Conservation (phyloP, 805 yeast genomes). For the Myxozyma neglecta region DNA sequence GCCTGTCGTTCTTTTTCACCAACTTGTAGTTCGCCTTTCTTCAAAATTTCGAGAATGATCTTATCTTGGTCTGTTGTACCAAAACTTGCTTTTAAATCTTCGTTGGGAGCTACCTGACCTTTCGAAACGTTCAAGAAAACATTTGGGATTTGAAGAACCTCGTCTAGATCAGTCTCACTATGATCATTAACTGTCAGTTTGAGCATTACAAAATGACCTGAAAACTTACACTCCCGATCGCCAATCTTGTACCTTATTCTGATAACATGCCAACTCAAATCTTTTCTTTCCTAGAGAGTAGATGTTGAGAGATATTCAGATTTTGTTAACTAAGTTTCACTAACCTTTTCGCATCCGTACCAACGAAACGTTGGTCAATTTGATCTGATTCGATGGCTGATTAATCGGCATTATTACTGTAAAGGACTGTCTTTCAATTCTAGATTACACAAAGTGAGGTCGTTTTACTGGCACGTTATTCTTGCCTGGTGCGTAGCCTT, state of each 20-base stretch:
- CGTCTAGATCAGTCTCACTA: conserved; percentile 87
- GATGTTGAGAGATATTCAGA: background rate
- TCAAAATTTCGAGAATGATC: conserved; percentile 76
- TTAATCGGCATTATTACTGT: conserved; percentile 54
- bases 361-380: conserved; percentile 88
- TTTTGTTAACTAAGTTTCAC: background rate
- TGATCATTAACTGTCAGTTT: background rate
- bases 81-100: conserved; percentile 71
- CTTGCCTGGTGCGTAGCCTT: background rate
- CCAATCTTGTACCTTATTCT: conserved; percentile 95
- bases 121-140: conserved; percentile 90
- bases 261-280: conserved; percentile 95
- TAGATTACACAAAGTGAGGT: too few relatives aligned
- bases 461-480: background rate
- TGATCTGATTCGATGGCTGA: conserved; percentile 88
- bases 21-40: conserved; percentile 90
- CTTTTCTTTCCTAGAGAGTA: conserved; percentile 57
- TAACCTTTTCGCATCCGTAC: conserved; percentile 86
- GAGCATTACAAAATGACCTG: background rate
- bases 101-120: conserved; percentile 88
- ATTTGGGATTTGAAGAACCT: conserved; percentile 93
- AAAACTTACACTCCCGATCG: conserved; percentile 59
- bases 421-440: too few relatives aligned
- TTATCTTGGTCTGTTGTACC: conserved; percentile 72
- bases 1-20: conserved; percentile 90